Conservation (phyloP, 2,329 filamentous ascomycete species). For the Sclerotinia glacialis region DNA sequence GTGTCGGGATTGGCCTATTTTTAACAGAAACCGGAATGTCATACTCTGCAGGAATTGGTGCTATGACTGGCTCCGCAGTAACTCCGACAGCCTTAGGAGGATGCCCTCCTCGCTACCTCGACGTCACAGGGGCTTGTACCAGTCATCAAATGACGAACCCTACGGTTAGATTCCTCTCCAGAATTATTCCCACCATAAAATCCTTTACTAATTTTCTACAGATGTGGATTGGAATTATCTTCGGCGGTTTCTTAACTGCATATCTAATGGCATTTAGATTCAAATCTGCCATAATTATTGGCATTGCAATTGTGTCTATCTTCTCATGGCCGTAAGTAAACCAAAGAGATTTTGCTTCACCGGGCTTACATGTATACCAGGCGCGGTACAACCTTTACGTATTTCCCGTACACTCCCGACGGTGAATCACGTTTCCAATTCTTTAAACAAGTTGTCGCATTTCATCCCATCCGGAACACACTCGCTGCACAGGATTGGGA, state of each 20-base stretch:
- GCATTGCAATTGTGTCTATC: constrained; percentile 68
- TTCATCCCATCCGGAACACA: constrained; percentile 65
- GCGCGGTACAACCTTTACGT: constrained; percentile 66
- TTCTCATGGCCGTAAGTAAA: constrained; percentile 67
- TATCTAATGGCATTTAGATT: constrained; percentile 77
- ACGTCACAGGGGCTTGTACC: constrained; percentile 51
- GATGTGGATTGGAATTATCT: constrained; percentile 84
- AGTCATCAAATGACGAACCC: constrained; percentile 72
- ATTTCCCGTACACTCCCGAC: constrained; percentile 64
- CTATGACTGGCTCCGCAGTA: constrained; percentile 66
- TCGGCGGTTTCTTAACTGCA: constrained; percentile 74
- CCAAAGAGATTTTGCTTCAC: neutral
- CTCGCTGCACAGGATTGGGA: constrained; percentile 67
- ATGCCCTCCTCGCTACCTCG: constrained; percentile 57
- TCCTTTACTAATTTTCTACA: constrained; percentile 34
- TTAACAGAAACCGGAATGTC: constrained; percentile 65
- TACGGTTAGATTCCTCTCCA: constrained; percentile 48
- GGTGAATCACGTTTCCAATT: constrained; percentile 66
- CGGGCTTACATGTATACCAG: constrained; percentile 39
- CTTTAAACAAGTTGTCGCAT: constrained; percentile 69
- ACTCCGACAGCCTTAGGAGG: constrained; percentile 77
- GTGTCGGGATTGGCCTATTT: constrained; percentile 64
- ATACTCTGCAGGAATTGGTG: constrained; percentile 73
- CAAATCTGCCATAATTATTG: constrained; percentile 72
- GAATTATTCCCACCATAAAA: neutral